Base-by-base conservation (phyloP, 768 basidiomycete genomes). In the Hygrophoropsis aurantiaca region DNA sequence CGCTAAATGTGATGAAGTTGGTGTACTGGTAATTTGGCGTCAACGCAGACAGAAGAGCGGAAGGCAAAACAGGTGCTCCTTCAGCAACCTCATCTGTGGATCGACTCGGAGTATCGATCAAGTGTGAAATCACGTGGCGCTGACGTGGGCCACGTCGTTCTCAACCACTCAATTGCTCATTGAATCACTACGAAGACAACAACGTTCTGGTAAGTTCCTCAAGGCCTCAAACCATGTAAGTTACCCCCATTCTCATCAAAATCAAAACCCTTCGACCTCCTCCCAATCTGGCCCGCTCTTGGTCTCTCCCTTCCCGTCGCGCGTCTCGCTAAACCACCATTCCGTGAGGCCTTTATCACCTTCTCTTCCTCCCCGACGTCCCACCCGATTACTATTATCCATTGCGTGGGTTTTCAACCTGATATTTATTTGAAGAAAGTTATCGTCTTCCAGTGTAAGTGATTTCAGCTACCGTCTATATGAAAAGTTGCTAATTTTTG, bases 181-280 rank as follows among this genome's bases (percentile, higher is more conserved):
- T 87, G 84, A 61, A 87, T 88, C 57, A 84, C 87, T 15, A 86
- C 84, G 0, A 85, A 82, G 0, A 84, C 82, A 8, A 89, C 87
- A 87, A n/a, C n/a, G n/a, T n/a, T n/a, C n/a, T n/a, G 84, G 82
- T 2, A 19, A 10, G 10, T 18, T 74, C 3, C 0, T 2, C 1
- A 1, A 20, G 30, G 7, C 10, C 2, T 3, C 16, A 0, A 25
- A 35, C 8, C 41, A 2, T 46, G 16, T 26, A 39, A 21, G 18
- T 53, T 66, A 16, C n/a, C n/a, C n/a, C n/a, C n/a, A n/a, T n/a
- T n/a, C n/a, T n/a, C n/a, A n/a, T n/a, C n/a, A n/a, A n/a, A n/a
- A n/a, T n/a, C n/a, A n/a, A n/a, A n/a, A 2, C 15, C 50, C 2
- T 54, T 52, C 15, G 9, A 19, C 1, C 50, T 60, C 21, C 0